Conservation (phyloP, 192 early-diverging fungal genomes). For the Rhizophagus clarus region DNA sequence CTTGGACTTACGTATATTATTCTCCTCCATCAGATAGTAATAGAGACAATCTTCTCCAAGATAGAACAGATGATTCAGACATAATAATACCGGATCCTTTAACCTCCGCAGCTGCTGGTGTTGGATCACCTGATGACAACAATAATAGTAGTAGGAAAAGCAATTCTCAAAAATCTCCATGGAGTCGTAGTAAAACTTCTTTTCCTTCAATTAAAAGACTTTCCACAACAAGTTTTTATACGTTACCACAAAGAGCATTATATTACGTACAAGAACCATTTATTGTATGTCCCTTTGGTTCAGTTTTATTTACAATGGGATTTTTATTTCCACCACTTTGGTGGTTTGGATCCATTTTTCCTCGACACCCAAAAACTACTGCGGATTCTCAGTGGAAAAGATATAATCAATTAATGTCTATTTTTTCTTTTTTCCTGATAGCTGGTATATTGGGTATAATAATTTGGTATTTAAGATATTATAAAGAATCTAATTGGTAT, state of each 20-base stretch:
- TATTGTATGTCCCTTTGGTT: conserved; percentile 24
- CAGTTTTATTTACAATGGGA: conserved; percentile 32
- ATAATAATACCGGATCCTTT: background rate
- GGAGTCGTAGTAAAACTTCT: background rate
- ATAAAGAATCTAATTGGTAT: background rate
- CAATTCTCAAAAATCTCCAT: background rate
- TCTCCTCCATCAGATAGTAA: background rate
- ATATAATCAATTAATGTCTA: conserved; percentile 37
- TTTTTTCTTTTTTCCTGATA: conserved; percentile 33
- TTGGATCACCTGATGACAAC: background rate
- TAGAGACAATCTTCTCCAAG: background rate
- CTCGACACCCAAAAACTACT: conserved; percentile 4
- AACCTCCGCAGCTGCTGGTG: conserved; percentile 8
- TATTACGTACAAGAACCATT: background rate
- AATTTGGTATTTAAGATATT: conserved; percentile 37
- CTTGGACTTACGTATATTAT: conserved; percentile 28
- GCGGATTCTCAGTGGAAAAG: conserved; percentile 32
- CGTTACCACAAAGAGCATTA: background rate
- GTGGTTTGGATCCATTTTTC: conserved; percentile 38
- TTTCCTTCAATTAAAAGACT: background rate
- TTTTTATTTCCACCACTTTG: conserved; percentile 29
- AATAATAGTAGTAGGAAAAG: background rate
- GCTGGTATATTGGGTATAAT: conserved; percentile 14
- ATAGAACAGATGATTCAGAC: background rate
- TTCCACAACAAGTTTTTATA: background rate